Evolutionary conservation across 2,329 filamentous ascomycete species (phyloP), one percentile per base, ranked within the genome.

Genomic region (Aspergillus sp.): DNA sequence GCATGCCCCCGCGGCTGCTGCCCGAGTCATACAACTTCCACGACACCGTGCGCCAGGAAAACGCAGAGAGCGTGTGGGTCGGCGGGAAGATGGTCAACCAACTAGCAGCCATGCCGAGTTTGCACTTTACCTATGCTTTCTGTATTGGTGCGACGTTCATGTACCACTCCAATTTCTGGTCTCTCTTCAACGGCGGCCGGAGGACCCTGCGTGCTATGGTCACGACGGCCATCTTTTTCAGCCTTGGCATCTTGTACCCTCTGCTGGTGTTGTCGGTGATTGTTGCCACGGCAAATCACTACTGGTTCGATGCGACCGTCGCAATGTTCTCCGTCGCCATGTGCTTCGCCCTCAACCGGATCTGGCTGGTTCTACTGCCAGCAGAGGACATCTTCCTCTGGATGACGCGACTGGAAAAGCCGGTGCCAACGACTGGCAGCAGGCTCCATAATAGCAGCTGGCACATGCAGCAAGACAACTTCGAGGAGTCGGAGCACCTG

Each of bases 1-100:
- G 83, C 67, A 87, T 87, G 83, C 85, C 85, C 1, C 85, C 84
- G 53, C 79, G 85, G 11, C 76, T 87, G 51, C 76, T 87, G 54
- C 84, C 84, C 62, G 80, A 83, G 55, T 79, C 82, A 61, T 87
- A 79, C 57, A 83, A 82, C 4, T 87, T 87, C 64, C 78, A 85
- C 56, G 85, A 87, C 62, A 86, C 82, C 1, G 85, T 87, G 12
- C 84, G 85, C 60, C 78, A 76, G 61, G 78, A 77, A 50, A 76
- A 82, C 52, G 80, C 80, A n/a, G 76, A 80, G 62, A 81, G 79
- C 32, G 76, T 82, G 43, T 83, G 79, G 78, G 79, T 83, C 68
- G 80, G 77, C 22, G 83, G 81, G 20, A 80, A 83, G 57, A 85
- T 80, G 60, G 82, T 84, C 61, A 85, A 85, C 62, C 80, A 82